Percentiles rank a stretch among this genome's conserved stretches.
These are phyloP conservation scores for Prunus yedoensis DNA, from an alignment of 331 rosid species.

Conservation along the genomic window DNA sequence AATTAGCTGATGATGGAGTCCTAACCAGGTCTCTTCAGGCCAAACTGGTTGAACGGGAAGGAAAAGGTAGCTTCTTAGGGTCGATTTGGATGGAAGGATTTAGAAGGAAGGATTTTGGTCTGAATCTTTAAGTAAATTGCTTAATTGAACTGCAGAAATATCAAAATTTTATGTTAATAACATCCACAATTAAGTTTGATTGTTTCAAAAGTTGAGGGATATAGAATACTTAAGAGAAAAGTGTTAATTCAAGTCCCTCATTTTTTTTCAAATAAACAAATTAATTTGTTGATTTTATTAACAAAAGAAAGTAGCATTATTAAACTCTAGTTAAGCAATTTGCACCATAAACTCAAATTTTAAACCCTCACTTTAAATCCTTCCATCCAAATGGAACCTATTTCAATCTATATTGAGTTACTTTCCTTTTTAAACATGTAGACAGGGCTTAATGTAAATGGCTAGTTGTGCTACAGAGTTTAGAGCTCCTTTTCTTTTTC, in stretches of 20 bases:
- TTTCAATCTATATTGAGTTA: not conserved
- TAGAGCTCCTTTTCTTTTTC: slow-evolving; percentile 2
- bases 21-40: slow-evolving; percentile 78
- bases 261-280: not conserved
- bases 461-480: not conserved
- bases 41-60: slow-evolving; percentile 59
- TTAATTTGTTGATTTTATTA: not conserved
- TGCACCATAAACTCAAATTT: not conserved
- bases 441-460: not conserved
- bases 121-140: no score
- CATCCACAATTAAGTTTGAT: not conserved
- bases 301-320: not conserved
- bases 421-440: slow-evolving; percentile 10
- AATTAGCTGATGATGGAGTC: slow-evolving; percentile 67
- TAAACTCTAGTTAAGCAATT: not conserved
- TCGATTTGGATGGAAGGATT: no score
- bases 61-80: slow-evolving; percentile 47
- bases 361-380: not conserved
- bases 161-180: not conserved
- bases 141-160: no score
- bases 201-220: not conserved
- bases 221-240: not conserved
- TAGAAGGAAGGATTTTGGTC: not conserved
- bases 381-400: not conserved
- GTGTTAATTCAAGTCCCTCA: not conserved